A percentile compares a stretch with the other conserved stretches of the same genome.
Evolutionary conservation across 176 grass and related monocot genomes (phyloP).

Genomic region (Triticum timopheevii): DNA sequence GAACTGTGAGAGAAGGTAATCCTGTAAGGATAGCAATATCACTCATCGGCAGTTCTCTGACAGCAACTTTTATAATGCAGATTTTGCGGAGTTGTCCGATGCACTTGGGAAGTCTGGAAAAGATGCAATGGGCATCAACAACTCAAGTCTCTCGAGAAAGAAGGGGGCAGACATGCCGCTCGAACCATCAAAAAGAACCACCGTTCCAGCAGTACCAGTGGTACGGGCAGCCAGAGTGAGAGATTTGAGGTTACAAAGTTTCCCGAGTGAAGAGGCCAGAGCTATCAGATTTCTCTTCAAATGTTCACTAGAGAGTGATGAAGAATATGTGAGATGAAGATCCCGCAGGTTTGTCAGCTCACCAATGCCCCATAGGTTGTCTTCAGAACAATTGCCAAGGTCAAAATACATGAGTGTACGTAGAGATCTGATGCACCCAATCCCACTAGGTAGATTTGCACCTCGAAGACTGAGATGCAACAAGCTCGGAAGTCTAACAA

Average conservation of each 20-base stretch:
- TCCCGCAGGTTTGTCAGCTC: background rate
- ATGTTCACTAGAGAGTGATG: background rate
- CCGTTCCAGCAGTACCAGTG: background rate
- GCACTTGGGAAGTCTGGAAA: conserved; percentile 18
- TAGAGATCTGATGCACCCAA: background rate
- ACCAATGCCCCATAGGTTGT: background rate
- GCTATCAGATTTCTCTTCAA: too few species aligned
- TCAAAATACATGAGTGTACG: background rate
- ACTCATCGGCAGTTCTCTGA: background rate
- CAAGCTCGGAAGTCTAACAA: background rate
- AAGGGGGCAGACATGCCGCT: background rate
- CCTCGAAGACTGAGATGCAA: background rate
- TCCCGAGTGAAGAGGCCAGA: too few species aligned
- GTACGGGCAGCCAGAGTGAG: background rate
- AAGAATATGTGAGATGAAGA: background rate
- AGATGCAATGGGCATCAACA: conserved; percentile 8
- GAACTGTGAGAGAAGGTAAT: background rate
- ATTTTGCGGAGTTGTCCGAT: background rate
- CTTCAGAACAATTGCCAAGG: conserved; percentile 5
- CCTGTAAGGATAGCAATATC: background rate
- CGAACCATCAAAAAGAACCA: background rate
- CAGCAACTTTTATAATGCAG: conserved; percentile 5
- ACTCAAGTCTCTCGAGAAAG: background rate
- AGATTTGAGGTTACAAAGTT: too few species aligned
- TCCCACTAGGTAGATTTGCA: background rate